These are phyloP conservation scores for Coelastrella sp. DNA, from an alignment of 139 green algal species.

Conservation along the genomic window DNA sequence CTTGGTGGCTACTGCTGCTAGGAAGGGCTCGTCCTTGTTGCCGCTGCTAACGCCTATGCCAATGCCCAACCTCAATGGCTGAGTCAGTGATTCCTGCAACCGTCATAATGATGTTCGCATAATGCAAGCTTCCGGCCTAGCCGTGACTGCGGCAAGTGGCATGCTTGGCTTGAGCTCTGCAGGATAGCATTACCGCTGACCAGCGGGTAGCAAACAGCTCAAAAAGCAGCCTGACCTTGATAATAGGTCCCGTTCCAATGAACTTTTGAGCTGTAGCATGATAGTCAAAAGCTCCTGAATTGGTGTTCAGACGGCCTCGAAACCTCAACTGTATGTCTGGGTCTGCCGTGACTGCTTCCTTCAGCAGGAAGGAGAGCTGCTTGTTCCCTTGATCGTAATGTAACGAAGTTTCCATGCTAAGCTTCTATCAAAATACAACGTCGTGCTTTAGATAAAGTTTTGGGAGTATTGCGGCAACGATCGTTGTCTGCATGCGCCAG, in stretches of 20 bases:
- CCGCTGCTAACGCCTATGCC: slow-evolving; percentile 45
- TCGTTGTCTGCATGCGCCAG: no score
- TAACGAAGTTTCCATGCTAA: slow-evolving; percentile 53
- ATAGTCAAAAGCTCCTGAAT: slow-evolving; percentile 29
- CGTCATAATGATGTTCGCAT: neutral
- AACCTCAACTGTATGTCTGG: slow-evolving; percentile 50
- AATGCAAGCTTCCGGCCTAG: no score
- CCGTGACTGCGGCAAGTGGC: no score
- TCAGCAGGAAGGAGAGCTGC: slow-evolving; percentile 52
- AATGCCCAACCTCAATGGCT: slow-evolving; percentile 43
- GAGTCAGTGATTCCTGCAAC: slow-evolving; percentile 34
- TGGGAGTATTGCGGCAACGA: no score
- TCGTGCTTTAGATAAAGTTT: no score
- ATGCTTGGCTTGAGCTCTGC: no score
- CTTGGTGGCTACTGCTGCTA: slow-evolving; percentile 40
- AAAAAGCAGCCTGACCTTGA: slow-evolving; percentile 41
- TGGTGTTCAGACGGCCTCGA: slow-evolving; percentile 49
- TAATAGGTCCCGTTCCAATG: neutral
- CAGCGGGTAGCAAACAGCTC: no score
- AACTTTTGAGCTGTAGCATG: slow-evolving; percentile 43
- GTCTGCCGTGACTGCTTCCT: slow-evolving; percentile 48
- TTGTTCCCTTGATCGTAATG: slow-evolving; percentile 51
- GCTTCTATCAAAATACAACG: no score
- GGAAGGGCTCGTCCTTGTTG: slow-evolving; percentile 36
- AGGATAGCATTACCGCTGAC: no score